Evolutionary conservation across 164 flowering plant species (phyloP).

Genomic region (Nymphaea colorata): DNA sequence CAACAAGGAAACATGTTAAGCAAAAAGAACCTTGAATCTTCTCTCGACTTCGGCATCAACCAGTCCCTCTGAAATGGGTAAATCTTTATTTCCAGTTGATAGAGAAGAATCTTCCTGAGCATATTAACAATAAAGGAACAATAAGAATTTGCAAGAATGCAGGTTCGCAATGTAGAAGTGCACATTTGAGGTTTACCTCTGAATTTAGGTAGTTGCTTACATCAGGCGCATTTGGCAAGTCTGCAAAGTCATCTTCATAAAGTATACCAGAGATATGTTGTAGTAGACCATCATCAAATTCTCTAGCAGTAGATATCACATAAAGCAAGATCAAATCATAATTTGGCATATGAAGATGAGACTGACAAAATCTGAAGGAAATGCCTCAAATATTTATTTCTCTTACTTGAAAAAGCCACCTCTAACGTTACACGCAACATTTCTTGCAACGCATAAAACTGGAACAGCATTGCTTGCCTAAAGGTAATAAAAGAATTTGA

Average conservation of each 20-base stretch:
- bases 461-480: conserved; percentile 79
- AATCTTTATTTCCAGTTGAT: conserved; percentile 59
- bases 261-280: conserved; percentile 52
- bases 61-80: conserved; percentile 71
- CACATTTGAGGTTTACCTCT: conserved; percentile 38
- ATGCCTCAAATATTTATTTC: neutral
- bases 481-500: neutral
- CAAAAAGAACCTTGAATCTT: conserved; percentile 54
- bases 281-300: conserved; percentile 80
- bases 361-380: no score
- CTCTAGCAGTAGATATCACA: conserved; percentile 27
- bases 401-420: conserved; percentile 97
- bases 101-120: conserved; percentile 69
- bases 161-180: no score
- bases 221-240: conserved; percentile 72
- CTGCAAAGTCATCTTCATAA: conserved; percentile 64
- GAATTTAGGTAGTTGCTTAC: conserved; percentile 86
- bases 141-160: no score
- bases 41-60: conserved; percentile 79
- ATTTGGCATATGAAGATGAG: no score
- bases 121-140: neutral
- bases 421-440: conserved; percentile 98
- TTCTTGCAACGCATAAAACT: conserved; percentile 90
- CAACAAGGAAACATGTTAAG: no score
- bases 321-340: no score